Evolutionary conservation across 352 stramenopile genomes (phyloP).

Genomic region (Phytophthora hibernalis): DNA sequence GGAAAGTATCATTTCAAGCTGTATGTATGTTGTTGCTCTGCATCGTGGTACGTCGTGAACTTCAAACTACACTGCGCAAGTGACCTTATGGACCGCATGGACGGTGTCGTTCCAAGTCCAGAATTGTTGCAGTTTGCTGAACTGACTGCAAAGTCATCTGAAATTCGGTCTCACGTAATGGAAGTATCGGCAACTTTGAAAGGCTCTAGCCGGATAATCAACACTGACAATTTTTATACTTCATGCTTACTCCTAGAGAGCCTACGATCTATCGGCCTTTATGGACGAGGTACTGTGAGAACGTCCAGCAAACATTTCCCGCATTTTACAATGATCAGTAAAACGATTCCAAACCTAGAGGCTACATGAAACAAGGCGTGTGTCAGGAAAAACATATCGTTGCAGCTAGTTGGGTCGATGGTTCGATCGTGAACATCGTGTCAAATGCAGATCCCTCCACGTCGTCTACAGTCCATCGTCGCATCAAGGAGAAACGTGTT

Average conservation of each 20-base stretch:
- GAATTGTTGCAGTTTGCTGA: too few relatives aligned
- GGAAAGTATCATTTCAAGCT: too few relatives aligned
- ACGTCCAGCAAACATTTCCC: constrained; percentile 29
- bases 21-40: too few relatives aligned
- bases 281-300: constrained; percentile 28
- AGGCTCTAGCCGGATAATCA: too few relatives aligned
- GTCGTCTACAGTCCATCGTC: constrained; percentile 15
- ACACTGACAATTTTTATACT: too few relatives aligned
- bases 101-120: too few relatives aligned
- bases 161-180: too few relatives aligned
- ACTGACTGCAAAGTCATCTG: too few relatives aligned
- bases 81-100: too few relatives aligned
- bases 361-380: constrained; percentile 19
- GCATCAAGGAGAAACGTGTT: constrained; percentile 8
- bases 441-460: constrained; percentile 33
- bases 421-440: constrained; percentile 31
- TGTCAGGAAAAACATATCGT: constrained; percentile 25
- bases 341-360: constrained; percentile 9
- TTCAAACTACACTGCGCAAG: too few relatives aligned
- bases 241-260: constrained; percentile 32
- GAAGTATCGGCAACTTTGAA: too few relatives aligned
- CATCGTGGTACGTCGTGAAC: too few relatives aligned
- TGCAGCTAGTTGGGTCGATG: constrained; percentile 37
- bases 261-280: constrained; percentile 31
- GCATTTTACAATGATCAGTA: constrained; percentile 11